These are phyloP conservation scores for Aureobasidium pullulans DNA, from an alignment of 2,329 filamentous ascomycete genomes.

Conservation along the genomic window DNA sequence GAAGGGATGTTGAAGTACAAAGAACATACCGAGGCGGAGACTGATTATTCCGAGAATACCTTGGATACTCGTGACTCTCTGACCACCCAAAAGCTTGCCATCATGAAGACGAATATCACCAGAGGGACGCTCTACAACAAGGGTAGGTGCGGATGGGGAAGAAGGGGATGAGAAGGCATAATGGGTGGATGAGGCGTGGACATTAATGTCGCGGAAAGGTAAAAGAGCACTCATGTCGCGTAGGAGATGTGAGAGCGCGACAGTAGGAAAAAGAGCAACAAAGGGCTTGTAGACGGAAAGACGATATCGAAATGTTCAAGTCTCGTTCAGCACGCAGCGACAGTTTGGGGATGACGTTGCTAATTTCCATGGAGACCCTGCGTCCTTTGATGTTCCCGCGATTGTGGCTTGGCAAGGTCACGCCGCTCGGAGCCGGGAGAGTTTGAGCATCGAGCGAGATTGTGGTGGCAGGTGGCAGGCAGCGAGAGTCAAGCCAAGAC, in stretches of 20 bases:
- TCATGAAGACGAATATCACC: conserved; percentile 83
- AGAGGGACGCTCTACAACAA: conserved; percentile 85
- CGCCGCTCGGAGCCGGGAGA: not conserved
- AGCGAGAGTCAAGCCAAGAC: not conserved
- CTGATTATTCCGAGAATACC: conserved; percentile 93
- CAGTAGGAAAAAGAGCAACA: not conserved
- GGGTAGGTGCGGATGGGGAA: conserved; percentile 75
- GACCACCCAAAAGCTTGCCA: conserved; percentile 65
- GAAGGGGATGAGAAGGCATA: conserved; percentile 97
- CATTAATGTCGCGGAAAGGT: conserved; percentile 94
- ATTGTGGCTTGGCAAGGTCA: not conserved
- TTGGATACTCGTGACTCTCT: conserved; percentile 87
- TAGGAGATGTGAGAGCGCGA: not conserved
- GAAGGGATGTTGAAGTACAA: not conserved
- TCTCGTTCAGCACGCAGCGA: not conserved
- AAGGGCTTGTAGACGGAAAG: not conserved
- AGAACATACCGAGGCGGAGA: conserved; percentile 69
- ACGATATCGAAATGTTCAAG: not conserved
- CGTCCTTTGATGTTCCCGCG: not conserved
- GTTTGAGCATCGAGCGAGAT: conserved; percentile 3
- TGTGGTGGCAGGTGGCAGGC: not conserved
- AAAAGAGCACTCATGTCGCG: conserved; percentile 44
- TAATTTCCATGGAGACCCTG: not conserved
- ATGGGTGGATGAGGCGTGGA: conserved; percentile 82
- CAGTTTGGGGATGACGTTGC: not conserved